A percentile compares a stretch with the other conserved stretches of the same genome.
Conservation (phyloP, 1,139 yeast genomes). For the Geotrichum bryndzae region DNA sequence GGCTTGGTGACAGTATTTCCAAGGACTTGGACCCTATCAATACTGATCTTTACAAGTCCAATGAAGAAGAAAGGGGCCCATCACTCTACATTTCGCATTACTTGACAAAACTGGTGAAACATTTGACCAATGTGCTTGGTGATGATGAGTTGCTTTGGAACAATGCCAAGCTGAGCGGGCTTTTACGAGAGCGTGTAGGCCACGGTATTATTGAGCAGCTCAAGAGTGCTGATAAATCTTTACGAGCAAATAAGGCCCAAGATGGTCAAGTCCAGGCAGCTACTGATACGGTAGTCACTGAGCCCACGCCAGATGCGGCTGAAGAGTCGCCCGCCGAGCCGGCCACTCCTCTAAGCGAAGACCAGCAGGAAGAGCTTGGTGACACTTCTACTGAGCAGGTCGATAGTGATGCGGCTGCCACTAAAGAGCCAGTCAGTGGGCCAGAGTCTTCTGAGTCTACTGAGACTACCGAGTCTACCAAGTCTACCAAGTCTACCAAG, state of each 20-base stretch:
- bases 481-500: too few species aligned
- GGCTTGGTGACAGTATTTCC: slow-evolving; percentile 13
- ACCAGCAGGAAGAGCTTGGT: background rate
- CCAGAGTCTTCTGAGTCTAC: background rate
- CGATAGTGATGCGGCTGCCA: background rate
- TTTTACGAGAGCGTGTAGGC: slow-evolving; percentile 14
- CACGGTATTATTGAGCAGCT: background rate
- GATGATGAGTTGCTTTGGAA: slow-evolving; percentile 22
- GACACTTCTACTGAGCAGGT: too few species aligned
- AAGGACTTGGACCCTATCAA: background rate
- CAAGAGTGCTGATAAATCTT: background rate
- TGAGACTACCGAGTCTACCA: background rate
- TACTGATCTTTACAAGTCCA: background rate
- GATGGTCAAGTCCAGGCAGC: background rate
- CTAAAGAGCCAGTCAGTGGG: background rate
- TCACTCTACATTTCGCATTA: slow-evolving; percentile 10
- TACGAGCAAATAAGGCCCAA: background rate
- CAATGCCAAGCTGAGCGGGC: slow-evolving; percentile 9
- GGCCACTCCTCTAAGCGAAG: background rate
- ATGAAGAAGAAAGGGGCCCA: slow-evolving; percentile 6
- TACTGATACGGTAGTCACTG: background rate
- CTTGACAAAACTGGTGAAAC: slow-evolving; percentile 6
- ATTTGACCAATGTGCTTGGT: slow-evolving; percentile 17
- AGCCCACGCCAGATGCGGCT: background rate
- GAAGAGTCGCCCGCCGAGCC: background rate